phyloP scores from a whole-genome alignment of 164 flowering plant species.

The Nelumbo lutea region DNA sequence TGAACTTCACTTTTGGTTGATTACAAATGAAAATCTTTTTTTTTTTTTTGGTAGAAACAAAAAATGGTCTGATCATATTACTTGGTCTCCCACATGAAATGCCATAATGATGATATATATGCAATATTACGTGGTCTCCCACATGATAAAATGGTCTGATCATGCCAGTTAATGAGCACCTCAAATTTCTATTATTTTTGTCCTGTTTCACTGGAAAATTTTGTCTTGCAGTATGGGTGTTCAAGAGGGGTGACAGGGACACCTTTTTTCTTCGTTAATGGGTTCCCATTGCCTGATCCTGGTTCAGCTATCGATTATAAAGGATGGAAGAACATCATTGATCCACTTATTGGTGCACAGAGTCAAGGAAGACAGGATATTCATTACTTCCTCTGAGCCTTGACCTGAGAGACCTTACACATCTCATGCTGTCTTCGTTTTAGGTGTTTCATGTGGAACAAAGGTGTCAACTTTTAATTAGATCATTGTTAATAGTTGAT shows the following conservation, averaged over 20 bases:
- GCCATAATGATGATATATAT: not conserved
- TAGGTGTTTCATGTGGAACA: no score
- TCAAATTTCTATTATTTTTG: not conserved
- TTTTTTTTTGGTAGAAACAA: not conserved
- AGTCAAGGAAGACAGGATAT: slow-evolving; percentile 6
- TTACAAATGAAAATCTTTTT: not conserved
- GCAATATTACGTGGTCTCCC: not conserved
- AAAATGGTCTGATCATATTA: not conserved
- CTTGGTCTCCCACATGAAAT: not conserved
- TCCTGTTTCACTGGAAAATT: not conserved
- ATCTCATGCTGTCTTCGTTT: no score
- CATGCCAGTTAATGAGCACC: not conserved
- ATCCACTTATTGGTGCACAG: slow-evolving; percentile 39
- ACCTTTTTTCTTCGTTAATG: slow-evolving; percentile 72
- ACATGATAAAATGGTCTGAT: not conserved
- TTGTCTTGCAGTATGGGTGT: slow-evolving; percentile 66
- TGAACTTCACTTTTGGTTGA: not conserved
- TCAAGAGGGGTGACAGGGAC: slow-evolving; percentile 76
- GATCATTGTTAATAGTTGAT: no score
- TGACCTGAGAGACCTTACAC: slow-evolving; percentile 12
- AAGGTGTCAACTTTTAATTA: no score
- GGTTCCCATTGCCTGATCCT: slow-evolving; percentile 52
- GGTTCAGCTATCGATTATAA: slow-evolving; percentile 48
- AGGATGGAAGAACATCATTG: slow-evolving; percentile 63
- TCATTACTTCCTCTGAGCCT: slow-evolving; percentile 16